A percentile compares a stretch with the other conserved stretches of the same genome.
Conservation (phyloP, 768 basidiomycete genomes). For the Hebeloma cylindrosporum region DNA sequence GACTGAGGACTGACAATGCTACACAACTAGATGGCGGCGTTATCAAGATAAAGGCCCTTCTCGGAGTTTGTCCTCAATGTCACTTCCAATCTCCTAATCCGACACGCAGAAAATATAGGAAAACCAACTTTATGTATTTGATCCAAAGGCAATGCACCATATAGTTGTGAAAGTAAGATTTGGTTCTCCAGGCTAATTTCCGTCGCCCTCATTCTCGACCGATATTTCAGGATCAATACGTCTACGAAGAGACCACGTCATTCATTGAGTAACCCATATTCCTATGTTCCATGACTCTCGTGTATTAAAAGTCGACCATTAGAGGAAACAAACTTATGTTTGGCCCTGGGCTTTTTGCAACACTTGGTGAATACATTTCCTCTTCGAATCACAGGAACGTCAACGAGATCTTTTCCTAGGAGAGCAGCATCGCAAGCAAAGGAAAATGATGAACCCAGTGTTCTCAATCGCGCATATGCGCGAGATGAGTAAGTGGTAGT, state of each 20-base stretch:
- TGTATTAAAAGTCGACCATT: not conserved
- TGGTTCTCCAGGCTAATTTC: not conserved
- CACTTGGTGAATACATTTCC: slow-evolving; percentile 1
- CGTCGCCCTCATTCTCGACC: not conserved
- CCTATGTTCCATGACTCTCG: not conserved
- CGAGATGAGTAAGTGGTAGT: slow-evolving; percentile 25
- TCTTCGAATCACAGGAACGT: not conserved
- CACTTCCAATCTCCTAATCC: not conserved
- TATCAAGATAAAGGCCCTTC: slow-evolving; percentile 30
- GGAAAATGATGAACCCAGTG: slow-evolving; percentile 46
- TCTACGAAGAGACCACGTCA: slow-evolving; percentile 28
- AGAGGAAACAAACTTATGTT: slow-evolving; percentile 11
- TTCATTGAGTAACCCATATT: slow-evolving; percentile 26
- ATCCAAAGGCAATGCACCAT: slow-evolving; percentile 46
- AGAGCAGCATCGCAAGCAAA: slow-evolving; percentile 41
- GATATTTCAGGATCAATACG: slow-evolving; percentile 30
- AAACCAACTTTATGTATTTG: slow-evolving; percentile 38
- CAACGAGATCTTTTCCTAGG: slow-evolving; percentile 24
- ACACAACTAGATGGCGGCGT: slow-evolving; percentile 31
- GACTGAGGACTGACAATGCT: not conserved
- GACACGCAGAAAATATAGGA: slow-evolving; percentile 20
- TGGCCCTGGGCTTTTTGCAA: slow-evolving; percentile 3
- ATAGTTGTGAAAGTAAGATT: slow-evolving; percentile 42
- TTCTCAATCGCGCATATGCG: slow-evolving; percentile 44
- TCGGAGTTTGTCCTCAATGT: slow-evolving; percentile 31